phyloP scores from a whole-genome alignment of 192 early-diverging fungal species.

The Glomus cerebriforme region DNA sequence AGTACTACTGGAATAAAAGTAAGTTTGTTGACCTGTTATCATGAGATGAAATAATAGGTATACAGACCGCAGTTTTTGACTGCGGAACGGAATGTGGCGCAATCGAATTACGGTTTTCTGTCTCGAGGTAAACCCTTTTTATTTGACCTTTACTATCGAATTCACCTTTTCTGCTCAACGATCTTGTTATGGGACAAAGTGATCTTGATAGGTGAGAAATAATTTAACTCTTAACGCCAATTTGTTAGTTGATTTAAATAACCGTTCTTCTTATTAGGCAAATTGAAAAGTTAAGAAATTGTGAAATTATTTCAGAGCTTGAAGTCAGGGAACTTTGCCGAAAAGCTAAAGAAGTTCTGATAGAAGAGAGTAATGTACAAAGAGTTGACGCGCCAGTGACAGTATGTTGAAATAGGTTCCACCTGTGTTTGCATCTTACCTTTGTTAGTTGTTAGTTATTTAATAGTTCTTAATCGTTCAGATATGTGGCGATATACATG shows the following conservation, averaged over 20 bases:
- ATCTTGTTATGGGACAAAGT: slow-evolving; percentile 15
- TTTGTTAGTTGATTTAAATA: not conserved
- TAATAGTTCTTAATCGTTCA: slow-evolving; percentile 57
- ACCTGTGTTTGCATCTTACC: not conserved
- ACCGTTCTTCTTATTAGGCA: slow-evolving; percentile 46
- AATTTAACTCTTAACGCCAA: not conserved
- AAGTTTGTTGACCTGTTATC: no score
- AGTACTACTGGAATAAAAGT: no score
- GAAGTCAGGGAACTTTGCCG: slow-evolving; percentile 96
- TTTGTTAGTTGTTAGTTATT: not conserved
- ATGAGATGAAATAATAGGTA: no score
- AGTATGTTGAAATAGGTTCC: slow-evolving; percentile 45
- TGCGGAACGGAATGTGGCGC: no score
- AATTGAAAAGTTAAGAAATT: slow-evolving; percentile 86
- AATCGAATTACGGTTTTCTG: no score
- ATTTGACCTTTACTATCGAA: no score
- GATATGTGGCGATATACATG: slow-evolving; percentile 97
- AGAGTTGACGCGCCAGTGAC: slow-evolving; percentile 93
- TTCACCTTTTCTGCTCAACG: not conserved
- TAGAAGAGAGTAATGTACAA: slow-evolving; percentile 80
- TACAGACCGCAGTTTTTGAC: no score
- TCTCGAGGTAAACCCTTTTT: no score
- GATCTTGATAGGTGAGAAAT: slow-evolving; percentile 18
- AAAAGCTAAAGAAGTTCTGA: slow-evolving; percentile 81
- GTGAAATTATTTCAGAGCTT: slow-evolving; percentile 89